Evolutionary conservation across 495 filamentous ascomycete species (phyloP).

Genomic region (Hypoxylon cercidicola): DNA sequence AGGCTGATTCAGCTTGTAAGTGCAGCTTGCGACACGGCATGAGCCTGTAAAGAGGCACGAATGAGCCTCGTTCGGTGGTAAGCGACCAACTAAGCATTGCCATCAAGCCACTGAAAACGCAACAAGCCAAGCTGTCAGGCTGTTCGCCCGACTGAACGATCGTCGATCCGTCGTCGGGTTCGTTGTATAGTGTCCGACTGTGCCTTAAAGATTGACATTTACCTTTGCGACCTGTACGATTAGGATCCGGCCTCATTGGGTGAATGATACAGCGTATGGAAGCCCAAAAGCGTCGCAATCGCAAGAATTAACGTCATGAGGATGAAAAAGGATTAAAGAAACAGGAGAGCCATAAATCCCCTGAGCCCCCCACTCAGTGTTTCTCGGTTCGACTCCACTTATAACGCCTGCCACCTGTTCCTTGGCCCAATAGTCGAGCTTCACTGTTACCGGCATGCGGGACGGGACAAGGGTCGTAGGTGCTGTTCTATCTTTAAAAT

Average conservation of each 20-base stretch:
- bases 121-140: too few relatives aligned
- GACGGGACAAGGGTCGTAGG: background rate
- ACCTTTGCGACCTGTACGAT: background rate
- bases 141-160: too few relatives aligned
- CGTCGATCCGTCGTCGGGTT: background rate
- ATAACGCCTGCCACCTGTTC: background rate
- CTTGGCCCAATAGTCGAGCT: background rate
- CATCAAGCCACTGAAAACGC: too few relatives aligned
- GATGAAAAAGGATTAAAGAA: slow-evolving; percentile 15
- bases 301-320: slow-evolving; percentile 14
- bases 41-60: background rate
- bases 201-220: slow-evolving; percentile 13
- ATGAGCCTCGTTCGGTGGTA: background rate
- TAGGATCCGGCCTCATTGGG: background rate
- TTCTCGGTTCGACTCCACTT: background rate
- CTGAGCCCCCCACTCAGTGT: background rate
- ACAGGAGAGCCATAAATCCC: slow-evolving; percentile 3
- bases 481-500: slow-evolving; percentile 6
- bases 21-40: slow-evolving; percentile 2
- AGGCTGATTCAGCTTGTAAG: slow-evolving; percentile 2
- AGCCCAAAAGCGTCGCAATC: background rate
- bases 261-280: background rate
- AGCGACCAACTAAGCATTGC: too few relatives aligned
- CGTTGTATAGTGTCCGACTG: background rate
- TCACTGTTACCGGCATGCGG: background rate